These are phyloP conservation scores for Albophoma yamanashiensis DNA, from an alignment of 2,329 filamentous ascomycete species.

Conservation along the genomic window DNA sequence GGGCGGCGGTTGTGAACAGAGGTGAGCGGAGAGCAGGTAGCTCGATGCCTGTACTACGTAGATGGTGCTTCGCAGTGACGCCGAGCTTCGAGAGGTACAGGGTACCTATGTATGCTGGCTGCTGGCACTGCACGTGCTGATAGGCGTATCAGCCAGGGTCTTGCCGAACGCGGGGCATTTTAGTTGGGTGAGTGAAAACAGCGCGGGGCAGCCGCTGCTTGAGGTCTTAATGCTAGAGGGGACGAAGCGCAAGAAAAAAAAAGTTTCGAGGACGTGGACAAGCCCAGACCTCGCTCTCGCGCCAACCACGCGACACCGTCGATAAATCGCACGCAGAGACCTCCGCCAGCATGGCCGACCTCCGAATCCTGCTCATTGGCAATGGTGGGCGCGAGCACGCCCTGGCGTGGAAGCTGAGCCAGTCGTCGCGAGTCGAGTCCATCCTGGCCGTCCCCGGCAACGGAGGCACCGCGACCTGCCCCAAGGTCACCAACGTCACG, in stretches of 20 bases:
- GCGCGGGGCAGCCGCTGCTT: neutral
- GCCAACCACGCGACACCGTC: neutral
- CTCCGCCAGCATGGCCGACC: conserved; percentile 19
- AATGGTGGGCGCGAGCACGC: conserved; percentile 93
- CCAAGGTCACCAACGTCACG: conserved; percentile 64
- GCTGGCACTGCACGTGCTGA: neutral
- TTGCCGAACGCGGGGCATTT: neutral
- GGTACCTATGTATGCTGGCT: too few relatives aligned
- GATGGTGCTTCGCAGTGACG: neutral
- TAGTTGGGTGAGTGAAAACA: neutral
- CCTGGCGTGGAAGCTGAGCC: conserved; percentile 84
- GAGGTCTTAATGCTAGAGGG: neutral
- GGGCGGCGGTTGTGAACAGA: neutral
- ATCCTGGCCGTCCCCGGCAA: conserved; percentile 71
- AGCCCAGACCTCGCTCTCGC: neutral
- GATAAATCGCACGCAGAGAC: neutral
- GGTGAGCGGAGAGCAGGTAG: neutral
- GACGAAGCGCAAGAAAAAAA: neutral
- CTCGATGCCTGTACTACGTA: neutral
- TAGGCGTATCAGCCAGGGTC: neutral
- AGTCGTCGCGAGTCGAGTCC: conserved; percentile 67
- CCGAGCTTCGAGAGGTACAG: neutral
- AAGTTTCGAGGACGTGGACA: neutral
- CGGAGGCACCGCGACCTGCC: conserved; percentile 65
- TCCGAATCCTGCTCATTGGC: conserved; percentile 76